Evolutionary conservation across 257 asterid species (phyloP).

Genomic region (Cordia subcordata): DNA sequence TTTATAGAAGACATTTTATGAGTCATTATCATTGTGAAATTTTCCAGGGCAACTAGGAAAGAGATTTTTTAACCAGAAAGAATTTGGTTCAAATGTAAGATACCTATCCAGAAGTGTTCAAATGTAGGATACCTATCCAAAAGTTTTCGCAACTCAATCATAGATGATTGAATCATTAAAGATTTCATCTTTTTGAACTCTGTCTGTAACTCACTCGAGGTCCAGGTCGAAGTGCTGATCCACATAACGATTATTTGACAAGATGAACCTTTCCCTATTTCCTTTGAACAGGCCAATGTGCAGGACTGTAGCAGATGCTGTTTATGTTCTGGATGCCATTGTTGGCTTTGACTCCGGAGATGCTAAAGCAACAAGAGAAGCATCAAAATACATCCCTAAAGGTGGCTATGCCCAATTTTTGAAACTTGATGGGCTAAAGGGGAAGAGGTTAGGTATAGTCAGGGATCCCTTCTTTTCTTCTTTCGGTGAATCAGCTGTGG

Average conservation of each 20-base stretch:
- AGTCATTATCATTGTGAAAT: not conserved
- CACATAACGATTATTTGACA: too few species aligned
- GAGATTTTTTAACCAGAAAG: too few species aligned
- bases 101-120: not conserved
- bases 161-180: too few species aligned
- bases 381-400: slow-evolving; percentile 28
- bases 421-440: slow-evolving; percentile 32
- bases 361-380: slow-evolving; percentile 26
- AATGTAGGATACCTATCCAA: not conserved
- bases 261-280: not conserved
- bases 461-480: slow-evolving; percentile 25
- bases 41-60: too few species aligned
- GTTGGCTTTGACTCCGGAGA: slow-evolving; percentile 41
- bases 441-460: slow-evolving; percentile 42
- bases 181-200: too few species aligned
- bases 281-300: slow-evolving; percentile 36
- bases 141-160: too few species aligned
- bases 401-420: slow-evolving; percentile 45
- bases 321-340: slow-evolving; percentile 45
- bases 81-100: too few species aligned
- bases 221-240: not conserved
- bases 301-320: slow-evolving; percentile 47
- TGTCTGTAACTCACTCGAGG: too few species aligned
- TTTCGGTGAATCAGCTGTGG: not conserved
- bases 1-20: too few species aligned